Evolutionary conservation across 2,329 filamentous ascomycete genomes (phyloP), one percentile per base, ranked within the genome.

Genomic region (Ambrosiella xylebori): DNA sequence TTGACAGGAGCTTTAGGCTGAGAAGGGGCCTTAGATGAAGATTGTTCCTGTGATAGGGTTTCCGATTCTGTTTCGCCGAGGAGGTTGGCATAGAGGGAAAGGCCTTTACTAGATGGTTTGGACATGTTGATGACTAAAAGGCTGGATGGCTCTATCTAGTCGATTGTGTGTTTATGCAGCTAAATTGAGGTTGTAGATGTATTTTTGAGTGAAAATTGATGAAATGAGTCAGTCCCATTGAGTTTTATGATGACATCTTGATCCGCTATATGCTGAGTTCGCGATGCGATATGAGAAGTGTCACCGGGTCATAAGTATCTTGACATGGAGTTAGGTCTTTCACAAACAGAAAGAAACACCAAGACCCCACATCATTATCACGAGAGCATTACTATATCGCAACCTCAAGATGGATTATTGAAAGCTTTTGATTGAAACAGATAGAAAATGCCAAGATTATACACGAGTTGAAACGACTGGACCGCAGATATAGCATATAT

Each of bases 71-170:
- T 68, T 64, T 69, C 64, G 52, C 88, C 84, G 62, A 93, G 80
- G 49, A 95, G 78, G 68, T 94, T 87, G 57, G 87, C 89, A 68
- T 95, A 95, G 4, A 94, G 80, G 15, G 87, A 90, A 63, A 88
- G 74, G 59, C 76, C 76, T 41, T 54, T 54, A 6, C 4, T 7
- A 7, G 37, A n/a, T 40, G 36, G 36, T 40, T 54, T 54, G 7
- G 52, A 54, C 52, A 54, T 54, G 19, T 3, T 51, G 19, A n/a
- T n/a, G 7, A 9, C 13, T 49, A 9, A 8, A 15, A 15, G 13
- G 15, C 2, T 19, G 17, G 13, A 49, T n/a, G 45, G 45, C 7
- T 41, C 11, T 41, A 12, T 41, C 11, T 12, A 12, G 40, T 11
- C 11, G 6, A 41, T 41, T 12, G 6, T 41, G 40, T 41, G 40